Evolutionary conservation across 108 stramenopile genomes (phyloP), one percentile per base, ranked within the genome.

Genomic region (Skeletonema marinoi): DNA sequence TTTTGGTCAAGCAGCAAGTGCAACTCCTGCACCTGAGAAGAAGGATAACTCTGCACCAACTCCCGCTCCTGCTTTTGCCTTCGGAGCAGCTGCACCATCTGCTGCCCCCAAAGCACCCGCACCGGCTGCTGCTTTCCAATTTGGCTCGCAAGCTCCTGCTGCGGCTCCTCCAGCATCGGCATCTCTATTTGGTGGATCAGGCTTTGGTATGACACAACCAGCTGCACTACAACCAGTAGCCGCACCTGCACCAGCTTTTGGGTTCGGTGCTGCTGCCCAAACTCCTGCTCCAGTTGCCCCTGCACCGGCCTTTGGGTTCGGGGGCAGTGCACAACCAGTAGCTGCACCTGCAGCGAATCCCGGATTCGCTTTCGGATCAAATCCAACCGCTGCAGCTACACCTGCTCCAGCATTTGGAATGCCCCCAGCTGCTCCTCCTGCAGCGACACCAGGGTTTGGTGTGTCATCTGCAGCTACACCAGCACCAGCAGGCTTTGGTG

Each of bases 231-330:
- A 32, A 36, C 62, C 62, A 36, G 25, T 25, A 25, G 62, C 63
- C 32, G 63, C 32, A 1, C 9, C 63, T 11, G 63, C 35, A n/a
- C 33, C 63, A 39, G 17, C 63, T 29, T 64, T 64, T 64, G 33
- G 9, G 36, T 51, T 64, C 50, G 32, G 73, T 64, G 21, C 73
- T 36, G n/a, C 73, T 59, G 31, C 44, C 36, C 19, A 77, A 77
- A 30, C 87, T 59, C 25, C 81, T 41, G 10, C 67, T 65, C 25
- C 83, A 67, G 19, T 58, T 12, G 14, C 68, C 67, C n/a, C 50
- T 12, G 21, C 64, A 69, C 68, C 68, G 35, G 30, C 33, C 14
- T 39, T 39, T 29, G 32, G 54, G 19, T 56, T 56, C n/a, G 54
- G 54, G 54, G 25, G 54, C 10, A 25, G 21, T 56, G 54, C 54